These are phyloP conservation scores for Globisporangium paddicum DNA, from an alignment of 352 stramenopile genomes.

Conservation along the genomic window DNA sequence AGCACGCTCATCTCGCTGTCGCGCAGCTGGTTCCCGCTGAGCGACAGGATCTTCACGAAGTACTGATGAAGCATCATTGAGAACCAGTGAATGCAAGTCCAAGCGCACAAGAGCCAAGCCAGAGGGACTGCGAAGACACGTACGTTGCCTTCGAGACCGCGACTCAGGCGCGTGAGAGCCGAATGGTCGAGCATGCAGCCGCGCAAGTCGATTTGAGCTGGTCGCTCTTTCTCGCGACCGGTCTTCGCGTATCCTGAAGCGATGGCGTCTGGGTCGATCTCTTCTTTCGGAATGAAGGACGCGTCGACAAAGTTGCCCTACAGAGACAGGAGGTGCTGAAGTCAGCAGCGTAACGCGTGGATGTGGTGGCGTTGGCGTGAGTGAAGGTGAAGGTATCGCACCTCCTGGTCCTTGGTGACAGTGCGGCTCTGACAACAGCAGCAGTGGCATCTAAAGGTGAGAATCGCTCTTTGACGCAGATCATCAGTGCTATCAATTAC, in stretches of 20 bases:
- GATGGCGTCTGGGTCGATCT: slow-evolving; percentile 2
- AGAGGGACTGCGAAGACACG: slow-evolving; percentile 10
- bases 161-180: slow-evolving; percentile 38
- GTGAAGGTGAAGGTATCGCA: too few species aligned
- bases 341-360: too few species aligned
- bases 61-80: too few species aligned
- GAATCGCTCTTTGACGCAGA: not conserved
- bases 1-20: slow-evolving; percentile 50
- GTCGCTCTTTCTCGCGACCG: not conserved
- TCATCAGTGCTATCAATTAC: not conserved
- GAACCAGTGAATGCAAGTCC: too few species aligned
- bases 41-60: slow-evolving; percentile 48
- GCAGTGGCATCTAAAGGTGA: not conserved
- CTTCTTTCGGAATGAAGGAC: slow-evolving; percentile 5
- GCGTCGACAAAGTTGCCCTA: slow-evolving; percentile 32
- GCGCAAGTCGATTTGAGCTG: slow-evolving; percentile 38
- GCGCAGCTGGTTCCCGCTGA: slow-evolving; percentile 64
- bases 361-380: too few species aligned
- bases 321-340: not conserved
- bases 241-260: slow-evolving; percentile 6
- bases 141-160: slow-evolving; percentile 49
- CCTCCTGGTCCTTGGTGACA: slow-evolving; percentile 28
- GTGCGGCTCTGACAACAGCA: slow-evolving; percentile 25
- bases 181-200: slow-evolving; percentile 41
- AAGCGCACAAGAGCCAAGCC: too few species aligned